A percentile compares a stretch with the other conserved stretches of the same genome.
Evolutionary conservation across 2,329 filamentous ascomycete genomes (phyloP).

Genomic region (Colletotrichum somersetense): DNA sequence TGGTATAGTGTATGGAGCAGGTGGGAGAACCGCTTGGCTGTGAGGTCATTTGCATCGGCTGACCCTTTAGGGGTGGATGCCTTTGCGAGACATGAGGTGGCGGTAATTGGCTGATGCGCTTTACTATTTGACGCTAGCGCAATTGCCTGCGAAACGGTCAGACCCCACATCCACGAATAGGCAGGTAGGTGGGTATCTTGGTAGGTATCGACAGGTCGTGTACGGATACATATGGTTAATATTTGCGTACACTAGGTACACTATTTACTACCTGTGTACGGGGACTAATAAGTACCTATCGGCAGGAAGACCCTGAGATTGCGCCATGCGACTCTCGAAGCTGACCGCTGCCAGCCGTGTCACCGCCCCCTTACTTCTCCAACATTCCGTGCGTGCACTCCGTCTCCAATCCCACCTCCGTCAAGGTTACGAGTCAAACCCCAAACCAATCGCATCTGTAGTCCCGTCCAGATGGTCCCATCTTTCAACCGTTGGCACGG

Average conservation of each 20-base stretch:
- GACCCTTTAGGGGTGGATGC: slow-evolving; percentile 33
- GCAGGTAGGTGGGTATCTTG: background rate
- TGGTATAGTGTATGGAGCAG: slow-evolving; percentile 24
- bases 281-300: no score
- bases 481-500: background rate
- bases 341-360: background rate
- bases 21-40: slow-evolving; percentile 34
- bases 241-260: no score
- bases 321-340: slow-evolving; percentile 11
- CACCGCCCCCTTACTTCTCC: background rate
- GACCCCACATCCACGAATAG: background rate
- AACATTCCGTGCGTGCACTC: background rate
- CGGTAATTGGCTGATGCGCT: slow-evolving; percentile 23
- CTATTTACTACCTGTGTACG: no score
- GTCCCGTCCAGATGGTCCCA: background rate
- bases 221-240: no score
- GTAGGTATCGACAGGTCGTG: background rate
- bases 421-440: slow-evolving; percentile 17
- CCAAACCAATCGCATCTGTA: background rate
- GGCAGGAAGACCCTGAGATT: slow-evolving; percentile 38
- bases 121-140: slow-evolving; percentile 15
- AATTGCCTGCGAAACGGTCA: slow-evolving; percentile 34
- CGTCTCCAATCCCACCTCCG: slow-evolving; percentile 13
- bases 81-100: slow-evolving; percentile 10
- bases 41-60: slow-evolving; percentile 39